phyloP scores from a whole-genome alignment of 352 stramenopile species.

The Pilasporangium apinafurcum region DNA sequence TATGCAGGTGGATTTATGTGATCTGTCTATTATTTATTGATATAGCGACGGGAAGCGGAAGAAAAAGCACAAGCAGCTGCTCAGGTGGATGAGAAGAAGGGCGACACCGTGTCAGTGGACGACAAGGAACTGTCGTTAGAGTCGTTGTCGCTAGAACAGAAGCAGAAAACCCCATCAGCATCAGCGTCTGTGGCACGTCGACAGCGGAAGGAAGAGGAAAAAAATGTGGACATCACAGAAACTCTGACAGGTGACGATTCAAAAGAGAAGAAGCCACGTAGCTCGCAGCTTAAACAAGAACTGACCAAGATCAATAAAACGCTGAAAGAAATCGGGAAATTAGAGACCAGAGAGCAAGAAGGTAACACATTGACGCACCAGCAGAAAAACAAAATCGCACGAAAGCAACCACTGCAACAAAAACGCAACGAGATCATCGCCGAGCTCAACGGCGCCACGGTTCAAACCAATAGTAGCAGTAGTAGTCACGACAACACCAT shows the following conservation, averaged over 20 bases:
- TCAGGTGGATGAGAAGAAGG: not conserved
- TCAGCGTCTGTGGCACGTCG: constrained; percentile 1
- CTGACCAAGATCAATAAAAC: constrained; percentile 48
- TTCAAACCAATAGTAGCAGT: constrained; percentile 5
- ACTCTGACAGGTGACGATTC: no score
- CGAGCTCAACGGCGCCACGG: constrained; percentile 30
- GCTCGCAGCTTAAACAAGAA: constrained; percentile 28
- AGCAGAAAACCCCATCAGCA: constrained; percentile 1
- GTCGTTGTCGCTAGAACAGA: constrained; percentile 23
- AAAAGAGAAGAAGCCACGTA: constrained; percentile 7
- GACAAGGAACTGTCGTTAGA: constrained; percentile 19
- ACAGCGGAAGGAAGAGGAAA: not conserved
- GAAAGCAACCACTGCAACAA: constrained; percentile 4
- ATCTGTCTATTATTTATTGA: no score
- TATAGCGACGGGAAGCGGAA: constrained; percentile 1
- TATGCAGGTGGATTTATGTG: constrained; percentile 1
- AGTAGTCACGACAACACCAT: constrained; percentile 1
- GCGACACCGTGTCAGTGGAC: not conserved
- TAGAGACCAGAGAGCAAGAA: constrained; percentile 9
- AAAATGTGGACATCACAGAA: not conserved
- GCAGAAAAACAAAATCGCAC: constrained; percentile 12
- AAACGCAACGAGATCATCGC: constrained; percentile 18
- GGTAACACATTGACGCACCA: constrained; percentile 7
- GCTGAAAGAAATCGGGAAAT: constrained; percentile 25
- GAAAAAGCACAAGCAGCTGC: constrained; percentile 2